Conservation (phyloP, 495 filamentous ascomycete genomes). For the Bombardia bombarda region DNA sequence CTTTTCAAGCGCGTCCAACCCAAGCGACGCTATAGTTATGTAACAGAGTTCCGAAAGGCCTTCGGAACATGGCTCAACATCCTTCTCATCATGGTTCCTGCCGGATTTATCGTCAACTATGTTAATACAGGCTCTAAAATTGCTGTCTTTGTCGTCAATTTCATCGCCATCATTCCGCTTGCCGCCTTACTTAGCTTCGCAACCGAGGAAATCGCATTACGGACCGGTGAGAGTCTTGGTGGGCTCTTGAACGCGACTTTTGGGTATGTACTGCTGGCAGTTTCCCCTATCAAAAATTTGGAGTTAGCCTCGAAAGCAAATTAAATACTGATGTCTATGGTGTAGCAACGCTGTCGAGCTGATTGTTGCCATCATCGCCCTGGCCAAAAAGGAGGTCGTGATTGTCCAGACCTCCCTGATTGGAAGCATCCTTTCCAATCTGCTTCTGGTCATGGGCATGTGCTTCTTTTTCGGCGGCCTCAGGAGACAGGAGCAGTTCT, state of each 20-base stretch:
- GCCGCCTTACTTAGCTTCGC: slow-evolving; percentile 87
- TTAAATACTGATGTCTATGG: no score
- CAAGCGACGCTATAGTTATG: slow-evolving; percentile 44
- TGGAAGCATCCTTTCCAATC: slow-evolving; percentile 83
- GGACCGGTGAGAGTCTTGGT: slow-evolving; percentile 78
- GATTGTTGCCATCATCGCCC: slow-evolving; percentile 81
- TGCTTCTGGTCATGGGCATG: slow-evolving; percentile 88
- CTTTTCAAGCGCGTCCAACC: slow-evolving; percentile 35
- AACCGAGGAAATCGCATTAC: slow-evolving; percentile 79
- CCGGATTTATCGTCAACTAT: slow-evolving; percentile 67
- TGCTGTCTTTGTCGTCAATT: slow-evolving; percentile 76
- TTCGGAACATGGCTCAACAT: slow-evolving; percentile 82
- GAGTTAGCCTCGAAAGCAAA: no score
- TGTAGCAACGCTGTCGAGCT: slow-evolving; percentile 80
- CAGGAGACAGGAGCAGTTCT: slow-evolving; percentile 72
- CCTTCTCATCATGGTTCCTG: slow-evolving; percentile 68
- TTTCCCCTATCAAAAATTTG: no score
- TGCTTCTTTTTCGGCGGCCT: slow-evolving; percentile 87
- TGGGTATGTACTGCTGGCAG: slow-evolving; percentile 51
- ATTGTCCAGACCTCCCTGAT: slow-evolving; percentile 93
- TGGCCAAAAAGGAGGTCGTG: slow-evolving; percentile 61
- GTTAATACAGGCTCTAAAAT: slow-evolving; percentile 45
- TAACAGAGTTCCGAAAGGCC: no score
- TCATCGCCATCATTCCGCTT: slow-evolving; percentile 81
- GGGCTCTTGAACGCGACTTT: slow-evolving; percentile 84